Conservation (phyloP, 1,139 yeast species). For the Groenewaldozyma sp. region DNA sequence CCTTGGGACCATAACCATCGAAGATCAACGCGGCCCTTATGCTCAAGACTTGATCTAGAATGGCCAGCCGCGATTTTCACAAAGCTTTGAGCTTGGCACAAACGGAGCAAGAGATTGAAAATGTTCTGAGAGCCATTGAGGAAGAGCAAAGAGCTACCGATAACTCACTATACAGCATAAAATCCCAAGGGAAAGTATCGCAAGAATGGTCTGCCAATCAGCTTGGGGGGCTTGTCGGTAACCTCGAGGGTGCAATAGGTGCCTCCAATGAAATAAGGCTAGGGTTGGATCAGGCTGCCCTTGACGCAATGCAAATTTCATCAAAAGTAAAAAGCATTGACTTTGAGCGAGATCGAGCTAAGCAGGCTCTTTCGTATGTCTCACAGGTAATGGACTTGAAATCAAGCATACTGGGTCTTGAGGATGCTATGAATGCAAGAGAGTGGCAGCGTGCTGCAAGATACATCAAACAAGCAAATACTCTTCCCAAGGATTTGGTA, state of each 20-base stretch:
- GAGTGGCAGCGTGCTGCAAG: conserved; percentile 69
- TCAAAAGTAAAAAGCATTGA: conserved; percentile 62
- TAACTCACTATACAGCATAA: conserved; percentile 8
- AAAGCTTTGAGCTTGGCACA: conserved; percentile 3
- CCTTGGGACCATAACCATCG: too few species aligned
- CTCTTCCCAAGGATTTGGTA: conserved; percentile 44
- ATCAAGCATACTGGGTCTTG: conserved; percentile 55
- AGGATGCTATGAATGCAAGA: conserved; percentile 54
- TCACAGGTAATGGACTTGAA: conserved; percentile 54
- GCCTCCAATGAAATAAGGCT: conserved; percentile 41
- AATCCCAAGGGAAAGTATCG: conserved; percentile 10
- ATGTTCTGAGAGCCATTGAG: conserved; percentile 9
- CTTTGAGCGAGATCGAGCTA: conserved; percentile 60
- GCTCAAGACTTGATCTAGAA: too few species aligned
- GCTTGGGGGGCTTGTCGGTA: conserved; percentile 25
- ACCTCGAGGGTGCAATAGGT: conserved; percentile 25
- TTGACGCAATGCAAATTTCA: conserved; percentile 58
- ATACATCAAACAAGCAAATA: conserved; percentile 46
- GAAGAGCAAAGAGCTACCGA: conserved; percentile 4
- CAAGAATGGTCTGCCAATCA: conserved; percentile 17
- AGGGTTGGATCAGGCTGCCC: conserved; percentile 51
- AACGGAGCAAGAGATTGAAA: conserved; percentile 9
- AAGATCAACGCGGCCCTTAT: too few species aligned
- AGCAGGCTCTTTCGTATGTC: conserved; percentile 55
- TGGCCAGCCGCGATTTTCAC: conserved; percentile 1